Evolutionary conservation across 345 rosid species (phyloP), one percentile per base, ranked within the genome.

Genomic region (Bruguiera parviflora): DNA sequence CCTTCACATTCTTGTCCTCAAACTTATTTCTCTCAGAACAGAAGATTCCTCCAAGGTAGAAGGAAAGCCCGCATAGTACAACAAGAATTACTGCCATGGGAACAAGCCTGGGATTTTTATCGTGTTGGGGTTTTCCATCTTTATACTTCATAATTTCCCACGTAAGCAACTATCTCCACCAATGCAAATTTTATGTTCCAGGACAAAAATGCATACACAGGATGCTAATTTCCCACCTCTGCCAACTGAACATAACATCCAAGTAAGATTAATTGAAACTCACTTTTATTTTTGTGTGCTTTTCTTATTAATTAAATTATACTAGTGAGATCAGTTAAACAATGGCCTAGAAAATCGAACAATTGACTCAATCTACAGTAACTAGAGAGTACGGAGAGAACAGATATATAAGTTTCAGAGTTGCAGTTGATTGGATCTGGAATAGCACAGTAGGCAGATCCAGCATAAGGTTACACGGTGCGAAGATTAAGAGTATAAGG

Each of bases 31-130:
- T 90, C 79, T 86, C 89, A 4, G 89, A 84, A 74, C 82, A 86
- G 69, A 85, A 95, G 32, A 92, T 72, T 49, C 93, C 96, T 65
- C 99, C 99, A 32, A 92, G 89, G 68, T 95, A 95, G 77, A 95
- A 95, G 0, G 99, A 95, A 78, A 90, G 71, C 2, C 96, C 98
- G 56, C 94, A 92, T 22, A 89, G 78, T 22, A 85, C 47, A 47
- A 82, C 72, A 25, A 92, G 73, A 61, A 86, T 25, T 25, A 90
- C 32, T 21, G 84, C 67, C 79, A 81, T 67, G 67, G 96, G 82
- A 47, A 87, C 72, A 59, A 73, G 60, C 85, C 67, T 81, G 31
- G 83, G 72, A 24, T 77, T 82, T 76, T 72, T 89, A 65, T 89
- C 92, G 28, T 74, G 82, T 25, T 73, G 85, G 24, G 80, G 86